Evolutionary conservation across 1,284 basidiomycete species (phyloP).

Genomic region (Ustilago vetiveriae): DNA sequence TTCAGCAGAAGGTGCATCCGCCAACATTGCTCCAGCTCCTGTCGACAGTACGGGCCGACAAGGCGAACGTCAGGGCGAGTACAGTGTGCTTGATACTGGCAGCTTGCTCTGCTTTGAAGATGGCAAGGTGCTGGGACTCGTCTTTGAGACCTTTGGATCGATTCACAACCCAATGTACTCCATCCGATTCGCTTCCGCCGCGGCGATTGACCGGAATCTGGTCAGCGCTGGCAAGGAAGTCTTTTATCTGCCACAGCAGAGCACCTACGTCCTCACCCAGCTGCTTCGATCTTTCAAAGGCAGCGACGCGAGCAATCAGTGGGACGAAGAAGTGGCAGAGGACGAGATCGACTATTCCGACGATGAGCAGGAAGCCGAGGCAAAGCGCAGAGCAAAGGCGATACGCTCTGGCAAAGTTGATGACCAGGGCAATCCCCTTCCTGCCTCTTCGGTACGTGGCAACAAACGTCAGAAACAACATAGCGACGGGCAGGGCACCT

Average conservation of each 20-base stretch:
- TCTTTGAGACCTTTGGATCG: constrained; percentile 90
- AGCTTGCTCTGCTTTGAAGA: constrained; percentile 87
- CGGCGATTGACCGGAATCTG: constrained; percentile 59
- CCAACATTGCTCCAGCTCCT: constrained; percentile 15
- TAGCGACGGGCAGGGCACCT: constrained; percentile 7
- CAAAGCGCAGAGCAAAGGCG: constrained; percentile 70
- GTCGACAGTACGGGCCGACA: constrained; percentile 44
- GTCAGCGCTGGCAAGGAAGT: constrained; percentile 68
- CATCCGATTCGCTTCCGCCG: constrained; percentile 70
- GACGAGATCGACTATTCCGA: constrained; percentile 89
- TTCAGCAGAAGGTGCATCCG: background rate
- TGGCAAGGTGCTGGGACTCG: constrained; percentile 81
- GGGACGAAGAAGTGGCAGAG: constrained; percentile 86
- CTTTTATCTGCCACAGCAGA: constrained; percentile 80
- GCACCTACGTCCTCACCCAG: constrained; percentile 79
- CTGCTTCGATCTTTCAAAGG: constrained; percentile 76
- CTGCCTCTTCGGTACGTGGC: constrained; percentile 1
- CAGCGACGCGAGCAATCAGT: constrained; percentile 89
- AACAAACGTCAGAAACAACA: constrained; percentile 47
- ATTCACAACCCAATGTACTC: constrained; percentile 85
- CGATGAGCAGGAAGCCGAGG: constrained; percentile 82
- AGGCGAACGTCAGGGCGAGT: constrained; percentile 52
- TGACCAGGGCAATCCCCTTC: constrained; percentile 34
- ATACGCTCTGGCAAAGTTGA: constrained; percentile 26
- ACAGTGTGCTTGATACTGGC: constrained; percentile 83